Evolutionary conservation across 306 rosid species (phyloP).

Genomic region (Cicer chorassanicum): DNA sequence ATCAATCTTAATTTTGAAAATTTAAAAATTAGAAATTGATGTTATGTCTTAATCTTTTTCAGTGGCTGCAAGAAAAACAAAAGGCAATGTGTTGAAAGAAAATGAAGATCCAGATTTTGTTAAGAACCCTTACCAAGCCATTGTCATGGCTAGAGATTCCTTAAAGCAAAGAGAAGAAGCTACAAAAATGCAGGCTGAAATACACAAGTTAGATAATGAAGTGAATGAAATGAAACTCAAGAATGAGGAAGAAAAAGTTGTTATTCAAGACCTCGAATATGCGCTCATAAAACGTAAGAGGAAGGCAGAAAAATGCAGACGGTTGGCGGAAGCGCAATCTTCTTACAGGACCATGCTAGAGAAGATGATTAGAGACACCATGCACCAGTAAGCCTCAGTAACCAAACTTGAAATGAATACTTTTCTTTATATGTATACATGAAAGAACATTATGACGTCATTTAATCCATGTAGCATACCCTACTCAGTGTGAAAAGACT

Average conservation of each 20-base stretch:
- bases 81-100: slow-evolving; percentile 61
- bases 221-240: slow-evolving; percentile 68
- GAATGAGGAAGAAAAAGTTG: slow-evolving; percentile 80
- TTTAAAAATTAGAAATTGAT: slow-evolving; percentile 9
- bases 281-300: slow-evolving; percentile 69
- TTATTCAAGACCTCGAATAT: slow-evolving; percentile 79
- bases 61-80: slow-evolving; percentile 61
- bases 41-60: slow-evolving; percentile 30
- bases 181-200: slow-evolving; percentile 70
- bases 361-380: slow-evolving; percentile 95
- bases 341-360: slow-evolving; percentile 83
- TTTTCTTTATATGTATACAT: neutral
- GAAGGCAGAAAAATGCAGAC: slow-evolving; percentile 87
- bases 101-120: slow-evolving; percentile 72
- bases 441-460: no score
- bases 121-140: slow-evolving; percentile 76
- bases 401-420: neutral
- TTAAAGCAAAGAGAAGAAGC: slow-evolving; percentile 83
- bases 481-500: no score
- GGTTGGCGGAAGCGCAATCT: slow-evolving; percentile 89
- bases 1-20: slow-evolving; percentile 15
- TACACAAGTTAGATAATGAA: slow-evolving; percentile 72
- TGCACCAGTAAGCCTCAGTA: slow-evolving; percentile 84
- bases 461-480: no score
- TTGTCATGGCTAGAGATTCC: slow-evolving; percentile 90